Base-by-base conservation (phyloP, 2,329 filamentous ascomycete genomes). In the Botrytis galanthina region DNA sequence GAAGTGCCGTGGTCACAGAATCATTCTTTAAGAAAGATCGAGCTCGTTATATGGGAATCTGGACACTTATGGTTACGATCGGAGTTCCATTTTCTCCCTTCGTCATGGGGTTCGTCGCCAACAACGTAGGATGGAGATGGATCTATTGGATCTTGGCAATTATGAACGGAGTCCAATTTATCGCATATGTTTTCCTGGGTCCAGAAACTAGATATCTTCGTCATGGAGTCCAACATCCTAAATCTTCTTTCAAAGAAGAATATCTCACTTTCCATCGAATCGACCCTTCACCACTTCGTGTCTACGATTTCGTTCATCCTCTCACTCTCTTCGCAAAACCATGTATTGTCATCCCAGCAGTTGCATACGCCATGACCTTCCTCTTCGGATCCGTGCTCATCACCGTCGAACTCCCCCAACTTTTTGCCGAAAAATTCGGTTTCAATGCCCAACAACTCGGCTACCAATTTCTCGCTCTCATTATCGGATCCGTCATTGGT, bases 301-400 rank as follows among this genome's bases (percentile, higher is more conserved):
- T 79, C 59, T 80, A 79, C 60, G 87, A 89, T 71, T 90, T 90
- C 74, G 78, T 89, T 64, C 84, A 85, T 26, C 87, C 88, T 1
- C 80, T 82, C 8, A 63, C 66, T 37, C 81, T 89, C 12, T 83
- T 83, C 69, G 80, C 81, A 4, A 84, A 84, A 70, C 81, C 84
- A 0, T 85, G 84, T 46, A 84, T 89, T 32, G 75, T 86, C 51
- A 82, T 89, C 6, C 86, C 88, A 0, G 83, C 87, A 0, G 78
- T 82, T n/a, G 84, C 86, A 8, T 89, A 90, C 78, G 81, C 86
- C 10, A 87, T 90, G 84, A 82, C 88, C 12, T 90, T 90, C 79
- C 82, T 87, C 5, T 90, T 87, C 77, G 83, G 80, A 48, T 85
- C 83, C 60, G 84, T 89, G 22, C 81, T 89, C 75, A 81, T 85